Evolutionary conservation across 495 filamentous ascomycete species (phyloP).

Genomic region (Pseudoneurospora amorphoporcata): DNA sequence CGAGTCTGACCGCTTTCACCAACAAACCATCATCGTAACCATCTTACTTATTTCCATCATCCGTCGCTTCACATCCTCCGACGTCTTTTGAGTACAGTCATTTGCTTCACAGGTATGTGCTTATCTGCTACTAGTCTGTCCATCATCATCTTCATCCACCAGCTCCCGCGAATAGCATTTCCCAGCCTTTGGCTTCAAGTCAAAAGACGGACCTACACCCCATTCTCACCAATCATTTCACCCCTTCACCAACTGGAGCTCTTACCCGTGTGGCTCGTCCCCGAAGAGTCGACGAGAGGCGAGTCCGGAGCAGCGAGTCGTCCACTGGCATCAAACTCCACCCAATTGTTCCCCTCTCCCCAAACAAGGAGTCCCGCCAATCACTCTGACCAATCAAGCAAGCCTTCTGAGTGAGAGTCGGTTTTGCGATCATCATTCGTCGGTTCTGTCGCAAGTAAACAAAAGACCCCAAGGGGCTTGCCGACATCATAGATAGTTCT

Average conservation of each 20-base stretch:
- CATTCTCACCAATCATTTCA: slow-evolving; percentile 31
- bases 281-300: not conserved
- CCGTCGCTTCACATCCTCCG: slow-evolving; percentile 1
- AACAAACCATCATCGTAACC: slow-evolving; percentile 9
- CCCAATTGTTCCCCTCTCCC: slow-evolving; percentile 20
- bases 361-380: slow-evolving; percentile 15
- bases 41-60: slow-evolving; percentile 1
- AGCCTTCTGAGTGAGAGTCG: slow-evolving; percentile 5
- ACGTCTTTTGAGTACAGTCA: slow-evolving; percentile 8
- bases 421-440: slow-evolving; percentile 1
- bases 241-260: slow-evolving; percentile 23
- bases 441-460: slow-evolving; percentile 1
- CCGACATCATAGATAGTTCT: not conserved
- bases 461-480: not conserved
- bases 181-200: not conserved
- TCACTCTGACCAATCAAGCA: slow-evolving; percentile 28
- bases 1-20: slow-evolving; percentile 26
- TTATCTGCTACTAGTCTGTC: not conserved
- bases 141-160: not conserved
- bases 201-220: slow-evolving; percentile 8
- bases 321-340: slow-evolving; percentile 22
- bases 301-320: slow-evolving; percentile 14
- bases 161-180: slow-evolving; percentile 1
- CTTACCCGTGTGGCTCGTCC: slow-evolving; percentile 21
- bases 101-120: slow-evolving; percentile 2